A percentile compares a stretch with the other conserved stretches of the same genome.
Evolutionary conservation across 257 asterid genomes (phyloP).

Genomic region (Mitragyna speciosa): DNA sequence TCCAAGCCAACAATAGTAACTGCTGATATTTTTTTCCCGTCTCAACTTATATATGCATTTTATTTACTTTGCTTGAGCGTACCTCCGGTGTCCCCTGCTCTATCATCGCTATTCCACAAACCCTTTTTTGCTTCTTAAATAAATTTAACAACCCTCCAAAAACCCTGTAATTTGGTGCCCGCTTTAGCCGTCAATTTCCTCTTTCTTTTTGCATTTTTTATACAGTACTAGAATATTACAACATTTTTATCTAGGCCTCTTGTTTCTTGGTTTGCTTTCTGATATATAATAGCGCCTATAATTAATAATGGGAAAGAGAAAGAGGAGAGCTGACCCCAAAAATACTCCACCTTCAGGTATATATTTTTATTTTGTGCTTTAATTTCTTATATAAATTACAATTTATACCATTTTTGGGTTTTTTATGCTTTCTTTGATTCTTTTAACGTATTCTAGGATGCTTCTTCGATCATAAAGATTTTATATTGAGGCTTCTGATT

Average conservation of each 20-base stretch:
- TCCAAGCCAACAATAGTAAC: background rate
- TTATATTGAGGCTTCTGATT: background rate
- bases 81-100: constrained; percentile 29
- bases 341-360: constrained; percentile 31
- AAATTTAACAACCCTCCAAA: background rate
- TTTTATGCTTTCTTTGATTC: background rate
- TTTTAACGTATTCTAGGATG: background rate
- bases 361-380: background rate
- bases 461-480: background rate
- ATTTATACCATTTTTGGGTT: background rate
- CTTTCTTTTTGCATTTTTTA: background rate
- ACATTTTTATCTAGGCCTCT: background rate
- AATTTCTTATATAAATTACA: background rate
- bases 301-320: constrained; percentile 41
- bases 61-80: constrained; percentile 11
- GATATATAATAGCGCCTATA: background rate
- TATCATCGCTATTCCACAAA: constrained; percentile 22
- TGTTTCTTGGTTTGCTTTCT: background rate
- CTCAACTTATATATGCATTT: too few relatives aligned
- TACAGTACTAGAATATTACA: background rate
- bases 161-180: constrained; percentile 16
- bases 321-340: constrained; percentile 33
- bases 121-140: constrained; percentile 13
- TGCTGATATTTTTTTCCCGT: constrained; percentile 10
- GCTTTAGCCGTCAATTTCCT: constrained; percentile 2